Evolutionary conservation across 495 filamentous ascomycete genomes (phyloP).

Genomic region (Neurospora tetrasperma): DNA sequence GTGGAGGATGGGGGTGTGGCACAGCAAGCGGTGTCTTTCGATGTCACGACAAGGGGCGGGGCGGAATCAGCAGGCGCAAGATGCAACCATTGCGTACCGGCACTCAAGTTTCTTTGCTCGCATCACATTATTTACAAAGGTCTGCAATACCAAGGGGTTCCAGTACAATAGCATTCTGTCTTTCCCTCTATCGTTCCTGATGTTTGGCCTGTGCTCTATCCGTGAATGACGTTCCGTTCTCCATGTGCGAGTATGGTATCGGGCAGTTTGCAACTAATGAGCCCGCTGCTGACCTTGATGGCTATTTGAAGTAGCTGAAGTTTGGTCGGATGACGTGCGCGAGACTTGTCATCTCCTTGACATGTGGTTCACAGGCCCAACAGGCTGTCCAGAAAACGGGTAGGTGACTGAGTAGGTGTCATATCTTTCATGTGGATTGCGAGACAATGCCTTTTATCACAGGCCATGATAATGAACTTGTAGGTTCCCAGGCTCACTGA

Average conservation of each 20-base stretch:
- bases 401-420: not conserved
- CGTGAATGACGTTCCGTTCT: not conserved
- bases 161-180: not conserved
- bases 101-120: not conserved
- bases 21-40: not conserved
- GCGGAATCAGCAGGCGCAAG: not conserved
- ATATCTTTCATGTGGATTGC: not conserved
- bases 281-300: not conserved
- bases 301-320: not conserved
- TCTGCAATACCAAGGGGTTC: constrained; percentile 1
- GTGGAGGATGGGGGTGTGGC: not conserved
- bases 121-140: not conserved
- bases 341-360: not conserved
- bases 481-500: not conserved
- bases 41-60: not conserved
- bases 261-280: not conserved
- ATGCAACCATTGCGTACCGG: not conserved
- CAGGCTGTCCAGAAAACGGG: not conserved
- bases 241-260: not conserved
- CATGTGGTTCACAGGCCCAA: not conserved
- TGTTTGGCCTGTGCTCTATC: not conserved
- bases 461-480: not conserved
- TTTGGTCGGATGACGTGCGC: not conserved
- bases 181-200: not conserved
- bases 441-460: not conserved